Evolutionary conservation across 106 monocot genomes (phyloP), one percentile per base, ranked within the genome.

Genomic region (Acorus gramineus): DNA sequence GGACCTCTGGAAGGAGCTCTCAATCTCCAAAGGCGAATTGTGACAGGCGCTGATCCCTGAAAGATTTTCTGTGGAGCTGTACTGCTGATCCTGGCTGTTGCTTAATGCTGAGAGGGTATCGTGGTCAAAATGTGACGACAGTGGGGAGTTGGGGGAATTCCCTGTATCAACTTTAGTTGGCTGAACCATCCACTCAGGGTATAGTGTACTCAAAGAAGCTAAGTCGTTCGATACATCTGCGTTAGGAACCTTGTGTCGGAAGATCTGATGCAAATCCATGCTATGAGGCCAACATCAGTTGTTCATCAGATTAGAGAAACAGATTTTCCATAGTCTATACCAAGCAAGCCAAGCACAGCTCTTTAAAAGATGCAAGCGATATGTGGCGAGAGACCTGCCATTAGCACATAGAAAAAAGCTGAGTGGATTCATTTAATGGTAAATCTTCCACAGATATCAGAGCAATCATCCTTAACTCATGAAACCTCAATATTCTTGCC

Each of bases 121-220:
- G 42, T 65, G 65, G 42, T 82, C 74, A 7, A 82, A 66, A 14
- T 74, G 77, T 48, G 11, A n/a, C 46, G 78, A 89, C 9, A 83
- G 66, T 67, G 85, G 83, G 54, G 85, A 83, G 66, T 65, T 70
- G 43, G 88, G 82, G 3, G 93, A 93, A 56, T 73, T 71, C 46
- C 78, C 52, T 6, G 81, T 60, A 56, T 72, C 67, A 52, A 70
- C 71, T 63, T 80, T 87, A 43, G 66, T 9, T 7, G 76, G 44
- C 56, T 13, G 65, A 9, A 46, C 51, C 47, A 49, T 6, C 74
- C 70, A 80, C 11, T 65, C 58, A 13, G 69, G 57, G 76, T 58
- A 68, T 6, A 44, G 63, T 64, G 49, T 60, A 42, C 4, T 69
- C 10, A 64, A 12, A 8, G 85, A 69, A 56, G 64, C 44, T 44